Evolutionary conservation across 2,329 filamentous ascomycete genomes (phyloP), one percentile per base, ranked within the genome.

Genomic region (Aspergillus pseudoterreus): DNA sequence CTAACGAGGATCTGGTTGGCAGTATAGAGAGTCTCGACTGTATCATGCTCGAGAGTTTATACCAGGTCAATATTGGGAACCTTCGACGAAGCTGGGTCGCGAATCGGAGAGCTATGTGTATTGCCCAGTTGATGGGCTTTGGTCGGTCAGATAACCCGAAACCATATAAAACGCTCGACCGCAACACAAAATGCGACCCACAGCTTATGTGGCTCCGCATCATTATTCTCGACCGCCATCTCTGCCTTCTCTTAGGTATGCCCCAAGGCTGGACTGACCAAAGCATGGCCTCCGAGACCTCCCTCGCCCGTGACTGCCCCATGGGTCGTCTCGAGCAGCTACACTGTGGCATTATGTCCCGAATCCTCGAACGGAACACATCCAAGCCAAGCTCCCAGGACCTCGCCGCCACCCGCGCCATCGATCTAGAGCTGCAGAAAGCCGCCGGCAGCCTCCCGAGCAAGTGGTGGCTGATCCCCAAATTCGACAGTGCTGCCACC

Each of bases 101-200:
- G 6, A 4, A 12, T 6, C 51, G 51, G 6, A 27, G 51, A 6
- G 51, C 51, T 9, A 15, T 39, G 17, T 47, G 24, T 10, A n/a
- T 44, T 15, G 51, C 43, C 10, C 51, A 53, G n/a, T 19, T 53
- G 11, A 53, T 53, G 51, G 47, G 47, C 12, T 10, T 53, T 12
- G 44, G 50, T 38, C 47, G 15, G 30, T 32, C 45, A 21, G 21
- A 19, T 41, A 32, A 4, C 14, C 43, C 2, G 9, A 48, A 17
- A 17, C 50, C 30, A 4, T 30, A 27, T n/a, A 35, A 47, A 6
- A 21, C 12, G 1, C 36, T 47, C 15, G 49, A 51, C 32, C 44
- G 24, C 2, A 30, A 14, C 4, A 43, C 44, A 2, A 38, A 19
- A 30, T 42, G 2, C 10, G 8, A 43, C 30, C 38, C 36, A 3